phyloP scores from a whole-genome alignment of 1,284 basidiomycete genomes.

The Ceratobasidium papillatum region DNA sequence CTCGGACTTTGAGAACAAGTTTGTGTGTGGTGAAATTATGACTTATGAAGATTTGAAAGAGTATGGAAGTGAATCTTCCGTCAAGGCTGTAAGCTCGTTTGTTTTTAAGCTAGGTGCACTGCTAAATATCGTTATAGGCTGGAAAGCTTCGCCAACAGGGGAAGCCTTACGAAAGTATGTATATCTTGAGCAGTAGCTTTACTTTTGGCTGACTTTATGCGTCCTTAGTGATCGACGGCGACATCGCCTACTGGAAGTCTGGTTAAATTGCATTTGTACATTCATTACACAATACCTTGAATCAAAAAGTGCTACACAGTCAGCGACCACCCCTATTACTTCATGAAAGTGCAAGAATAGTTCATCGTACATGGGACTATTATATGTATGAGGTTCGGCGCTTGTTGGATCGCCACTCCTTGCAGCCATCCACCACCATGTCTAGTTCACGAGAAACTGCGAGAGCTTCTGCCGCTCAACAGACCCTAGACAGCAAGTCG shows the following conservation, averaged over 20 bases:
- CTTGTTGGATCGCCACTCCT: neutral
- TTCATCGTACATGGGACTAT: too few species aligned
- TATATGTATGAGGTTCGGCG: neutral
- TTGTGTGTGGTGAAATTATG: constrained; percentile 99
- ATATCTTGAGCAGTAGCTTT: constrained; percentile 4
- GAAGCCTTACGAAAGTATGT: constrained; percentile 89
- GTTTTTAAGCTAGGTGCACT: neutral
- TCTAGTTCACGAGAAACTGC: constrained; percentile 28
- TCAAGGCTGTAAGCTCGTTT: constrained; percentile 72
- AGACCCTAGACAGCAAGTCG: constrained; percentile 78
- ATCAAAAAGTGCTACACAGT: neutral
- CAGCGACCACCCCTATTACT: too few species aligned
- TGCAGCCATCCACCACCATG: constrained; percentile 20
- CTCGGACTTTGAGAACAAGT: constrained; percentile 97
- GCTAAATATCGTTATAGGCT: constrained; percentile 54
- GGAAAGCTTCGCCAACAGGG: constrained; percentile 97
- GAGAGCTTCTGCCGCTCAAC: constrained; percentile 73
- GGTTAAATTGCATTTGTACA: constrained; percentile 52
- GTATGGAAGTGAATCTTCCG: constrained; percentile 86
- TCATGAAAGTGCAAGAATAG: too few species aligned
- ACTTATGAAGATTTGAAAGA: constrained; percentile 90
- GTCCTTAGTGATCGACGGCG: constrained; percentile 75
- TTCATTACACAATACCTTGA: constrained; percentile 3
- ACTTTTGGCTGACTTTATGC: constrained; percentile 36
- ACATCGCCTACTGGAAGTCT: constrained; percentile 86